Base-by-base conservation (phyloP, 2,329 filamentous ascomycete species). In the Chaetomium sp. region DNA sequence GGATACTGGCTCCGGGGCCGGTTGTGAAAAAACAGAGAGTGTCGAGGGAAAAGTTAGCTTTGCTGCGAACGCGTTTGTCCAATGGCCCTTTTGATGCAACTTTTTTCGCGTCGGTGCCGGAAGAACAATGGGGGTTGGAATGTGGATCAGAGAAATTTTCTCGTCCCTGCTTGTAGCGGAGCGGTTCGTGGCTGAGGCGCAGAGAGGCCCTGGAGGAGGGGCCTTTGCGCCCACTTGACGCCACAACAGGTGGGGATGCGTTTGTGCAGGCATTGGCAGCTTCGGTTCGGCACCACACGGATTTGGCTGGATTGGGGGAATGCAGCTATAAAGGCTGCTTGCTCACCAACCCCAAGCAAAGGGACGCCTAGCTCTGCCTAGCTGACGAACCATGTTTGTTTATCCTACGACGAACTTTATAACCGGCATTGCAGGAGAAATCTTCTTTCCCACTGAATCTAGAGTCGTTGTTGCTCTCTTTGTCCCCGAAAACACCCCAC, bases 251-350 rank as follows among this genome's bases (percentile, higher is more conserved):
- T 46, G 52, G 54, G 52, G 47, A 48, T 36, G 49, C 49, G 48
- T 47, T 32, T 38, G 34, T 37, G 44, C 33, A 9, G 42, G 19
- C 27, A 41, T 42, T 55, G 53, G 54, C 56, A 55, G 19, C 19
- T 56, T 57, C 44, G 55, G 55, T 43, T 27, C 19, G 19, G 32
- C 52, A 53, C 53, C 48, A 55, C 47, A 45, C 51, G 55, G 54
- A 38, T 45, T 48, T 50, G 3, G 37, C 19, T 50, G 9, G 50
- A 36, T 43, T 40, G 27, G 54, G 35, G 54, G 49, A 40, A 45
- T 35, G 19, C 42, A 53, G 50, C 55, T 64, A 64, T 64, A 64
- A 64, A 64, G 61, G 52, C 52, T 53, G 57, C 19, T 27, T 27
- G 19, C 54, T 61, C 59, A 62, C 56, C 58, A 62, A 54, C 56